A percentile compares a stretch with the other conserved stretches of the same genome.
Conservation (phyloP, 805 yeast genomes). For the Komagataella pseudopastoris region DNA sequence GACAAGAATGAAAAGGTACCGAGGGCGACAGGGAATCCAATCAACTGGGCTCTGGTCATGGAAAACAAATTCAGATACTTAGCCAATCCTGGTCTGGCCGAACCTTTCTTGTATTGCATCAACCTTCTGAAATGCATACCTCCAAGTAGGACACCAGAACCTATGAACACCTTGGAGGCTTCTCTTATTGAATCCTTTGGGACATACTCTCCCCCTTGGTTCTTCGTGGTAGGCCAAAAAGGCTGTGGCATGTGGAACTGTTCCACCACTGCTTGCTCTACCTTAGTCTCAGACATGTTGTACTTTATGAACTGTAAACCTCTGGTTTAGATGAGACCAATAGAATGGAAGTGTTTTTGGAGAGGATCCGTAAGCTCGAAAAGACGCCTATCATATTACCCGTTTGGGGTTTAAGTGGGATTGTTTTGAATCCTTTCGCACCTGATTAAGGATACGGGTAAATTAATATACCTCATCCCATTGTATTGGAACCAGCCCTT, state of each 20-base stretch:
- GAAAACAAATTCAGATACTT: conserved; percentile 17
- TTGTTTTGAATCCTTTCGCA: background rate
- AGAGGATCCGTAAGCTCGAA: background rate
- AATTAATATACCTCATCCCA: background rate
- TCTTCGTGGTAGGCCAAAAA: conserved; percentile 9
- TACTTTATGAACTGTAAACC: conserved; percentile 5
- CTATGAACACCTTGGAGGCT: conserved; percentile 13
- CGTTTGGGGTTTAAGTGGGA: background rate
- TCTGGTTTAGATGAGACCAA: background rate
- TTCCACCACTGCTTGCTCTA: background rate
- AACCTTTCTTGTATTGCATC: conserved; percentile 20
- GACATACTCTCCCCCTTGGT: conserved; percentile 3
- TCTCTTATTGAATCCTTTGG: conserved; percentile 19
- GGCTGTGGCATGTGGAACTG: conserved; percentile 15
- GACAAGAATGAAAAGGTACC: conserved; percentile 19
- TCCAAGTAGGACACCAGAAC: conserved; percentile 17
- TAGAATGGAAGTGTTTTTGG: background rate
- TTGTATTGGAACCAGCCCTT: background rate
- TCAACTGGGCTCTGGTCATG: conserved; percentile 15
- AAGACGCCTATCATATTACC: conserved; percentile 1
- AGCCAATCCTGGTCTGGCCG: conserved; percentile 24
- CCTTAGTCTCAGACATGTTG: conserved; percentile 7
- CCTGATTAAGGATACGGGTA: background rate
- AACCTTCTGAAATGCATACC: conserved; percentile 23
- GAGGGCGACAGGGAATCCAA: conserved; percentile 19